Conservation (phyloP, 2,329 filamentous ascomycete genomes). For the Trichoderma koningii region DNA sequence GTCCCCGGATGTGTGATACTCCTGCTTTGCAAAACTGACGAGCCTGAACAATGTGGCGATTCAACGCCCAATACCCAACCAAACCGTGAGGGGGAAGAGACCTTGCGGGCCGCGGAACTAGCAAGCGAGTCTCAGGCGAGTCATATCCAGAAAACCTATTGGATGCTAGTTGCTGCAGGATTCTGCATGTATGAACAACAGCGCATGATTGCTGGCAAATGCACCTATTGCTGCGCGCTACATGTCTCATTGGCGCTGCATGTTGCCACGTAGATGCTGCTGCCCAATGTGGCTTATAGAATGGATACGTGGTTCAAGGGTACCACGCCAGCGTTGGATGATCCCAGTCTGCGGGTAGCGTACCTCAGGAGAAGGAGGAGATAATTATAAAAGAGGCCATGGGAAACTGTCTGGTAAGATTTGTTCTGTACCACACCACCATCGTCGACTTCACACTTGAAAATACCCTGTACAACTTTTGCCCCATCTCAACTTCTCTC, state of each 20-base stretch:
- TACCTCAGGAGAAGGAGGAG: not conserved
- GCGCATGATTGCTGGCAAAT: conserved; percentile 22
- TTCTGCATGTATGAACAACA: conserved; percentile 22
- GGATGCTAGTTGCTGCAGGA: conserved; percentile 19
- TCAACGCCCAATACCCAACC: conserved; percentile 2
- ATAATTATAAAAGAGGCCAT: conserved; percentile 8
- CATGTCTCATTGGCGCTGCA: conserved; percentile 16
- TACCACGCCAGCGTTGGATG: conserved; percentile 8
- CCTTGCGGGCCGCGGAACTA: conserved; percentile 15
- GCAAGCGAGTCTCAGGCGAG: conserved; percentile 15
- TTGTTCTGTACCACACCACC: not conserved
- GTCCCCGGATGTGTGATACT: not conserved
- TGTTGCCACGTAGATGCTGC: conserved; percentile 19
- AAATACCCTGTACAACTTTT: not conserved
- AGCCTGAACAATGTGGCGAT: not conserved
- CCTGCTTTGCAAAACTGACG: not conserved
- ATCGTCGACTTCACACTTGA: not conserved
- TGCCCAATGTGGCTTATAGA: conserved; percentile 22
- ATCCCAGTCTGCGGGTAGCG: conserved; percentile 7
- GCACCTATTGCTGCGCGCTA: conserved; percentile 22
- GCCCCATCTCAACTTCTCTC: too few relatives aligned
- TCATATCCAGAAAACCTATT: conserved; percentile 1
- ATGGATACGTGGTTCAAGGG: conserved; percentile 13
- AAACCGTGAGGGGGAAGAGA: not conserved
- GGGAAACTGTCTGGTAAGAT: not conserved